phyloP scores from a whole-genome alignment of 345 rosid genomes.

The Rhodamnia rubescens region DNA sequence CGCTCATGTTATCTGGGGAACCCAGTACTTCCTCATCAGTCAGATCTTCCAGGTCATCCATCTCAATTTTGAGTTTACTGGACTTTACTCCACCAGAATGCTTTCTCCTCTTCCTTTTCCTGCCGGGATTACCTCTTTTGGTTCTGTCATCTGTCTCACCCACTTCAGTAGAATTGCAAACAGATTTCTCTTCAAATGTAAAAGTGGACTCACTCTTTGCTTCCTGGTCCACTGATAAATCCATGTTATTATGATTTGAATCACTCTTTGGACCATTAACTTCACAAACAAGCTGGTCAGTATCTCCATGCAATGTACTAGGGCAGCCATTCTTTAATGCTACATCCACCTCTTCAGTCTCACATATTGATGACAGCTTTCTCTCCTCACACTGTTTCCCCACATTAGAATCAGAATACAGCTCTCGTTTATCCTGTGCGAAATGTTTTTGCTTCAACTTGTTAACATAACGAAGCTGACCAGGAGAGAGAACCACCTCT shows the following conservation, averaged over 20 bases:
- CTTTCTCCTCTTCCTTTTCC: slow-evolving; percentile 1
- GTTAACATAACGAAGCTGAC: slow-evolving; percentile 2
- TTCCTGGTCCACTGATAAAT: neutral
- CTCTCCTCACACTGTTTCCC: neutral
- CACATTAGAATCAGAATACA: neutral
- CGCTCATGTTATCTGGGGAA: neutral
- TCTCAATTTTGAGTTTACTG: neutral
- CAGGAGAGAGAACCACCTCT: slow-evolving; percentile 6
- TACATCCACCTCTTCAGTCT: neutral
- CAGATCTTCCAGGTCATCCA: neutral
- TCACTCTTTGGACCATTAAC: neutral
- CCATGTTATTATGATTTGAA: neutral
- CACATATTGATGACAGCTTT: neutral
- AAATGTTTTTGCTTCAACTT: slow-evolving; percentile 6
- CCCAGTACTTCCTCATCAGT: neutral
- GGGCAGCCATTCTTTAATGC: neutral
- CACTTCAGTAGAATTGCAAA: neutral
- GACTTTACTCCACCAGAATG: neutral
- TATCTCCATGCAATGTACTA: neutral
- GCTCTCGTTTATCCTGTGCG: slow-evolving; percentile 17
- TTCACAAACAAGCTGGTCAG: neutral
- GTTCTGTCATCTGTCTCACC: neutral
- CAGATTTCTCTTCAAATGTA: neutral
- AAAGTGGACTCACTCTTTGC: neutral
- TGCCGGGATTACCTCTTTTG: neutral